Conservation (phyloP, 2,329 filamentous ascomycete genomes). For the Arthroderma sp. region DNA sequence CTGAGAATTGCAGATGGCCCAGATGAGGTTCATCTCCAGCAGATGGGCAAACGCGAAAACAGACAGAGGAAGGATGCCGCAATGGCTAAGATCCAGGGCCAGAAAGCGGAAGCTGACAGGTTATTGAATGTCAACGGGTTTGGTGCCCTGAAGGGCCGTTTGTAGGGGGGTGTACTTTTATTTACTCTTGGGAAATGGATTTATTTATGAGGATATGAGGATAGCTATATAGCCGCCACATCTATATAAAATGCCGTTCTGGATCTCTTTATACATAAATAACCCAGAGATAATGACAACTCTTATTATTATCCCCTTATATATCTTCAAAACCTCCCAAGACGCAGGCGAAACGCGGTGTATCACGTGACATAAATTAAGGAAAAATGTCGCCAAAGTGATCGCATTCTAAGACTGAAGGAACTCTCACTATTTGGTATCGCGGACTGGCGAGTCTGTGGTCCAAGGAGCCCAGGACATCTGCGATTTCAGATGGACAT, state of each 20-base stretch:
- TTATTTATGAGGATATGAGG: background rate
- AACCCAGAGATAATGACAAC: no score
- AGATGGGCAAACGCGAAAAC: slow-evolving; percentile 46
- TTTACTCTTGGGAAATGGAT: background rate
- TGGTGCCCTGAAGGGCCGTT: slow-evolving; percentile 16
- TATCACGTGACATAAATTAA: background rate
- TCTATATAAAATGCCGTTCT: background rate
- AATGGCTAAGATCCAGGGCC: slow-evolving; percentile 33
- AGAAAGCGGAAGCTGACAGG: slow-evolving; percentile 28
- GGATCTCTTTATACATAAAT: background rate
- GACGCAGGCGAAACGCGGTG: background rate
- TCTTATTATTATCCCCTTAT: background rate
- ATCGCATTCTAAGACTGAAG: background rate
- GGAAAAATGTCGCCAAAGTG: background rate
- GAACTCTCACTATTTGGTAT: slow-evolving; percentile 1
- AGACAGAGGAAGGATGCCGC: slow-evolving; percentile 36
- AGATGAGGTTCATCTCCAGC: slow-evolving; percentile 77
- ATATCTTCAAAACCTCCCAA: no score
- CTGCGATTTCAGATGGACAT: slow-evolving; percentile 1
- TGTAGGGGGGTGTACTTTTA: slow-evolving; percentile 6
- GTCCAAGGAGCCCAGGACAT: slow-evolving; percentile 4
- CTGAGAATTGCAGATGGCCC: slow-evolving; percentile 83
- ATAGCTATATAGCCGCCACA: background rate
- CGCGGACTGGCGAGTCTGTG: slow-evolving; percentile 6
- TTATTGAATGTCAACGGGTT: slow-evolving; percentile 29